These are phyloP conservation scores for Carnegiea gigantea DNA, from an alignment of 179 eudicot species.

Conservation along the genomic window DNA sequence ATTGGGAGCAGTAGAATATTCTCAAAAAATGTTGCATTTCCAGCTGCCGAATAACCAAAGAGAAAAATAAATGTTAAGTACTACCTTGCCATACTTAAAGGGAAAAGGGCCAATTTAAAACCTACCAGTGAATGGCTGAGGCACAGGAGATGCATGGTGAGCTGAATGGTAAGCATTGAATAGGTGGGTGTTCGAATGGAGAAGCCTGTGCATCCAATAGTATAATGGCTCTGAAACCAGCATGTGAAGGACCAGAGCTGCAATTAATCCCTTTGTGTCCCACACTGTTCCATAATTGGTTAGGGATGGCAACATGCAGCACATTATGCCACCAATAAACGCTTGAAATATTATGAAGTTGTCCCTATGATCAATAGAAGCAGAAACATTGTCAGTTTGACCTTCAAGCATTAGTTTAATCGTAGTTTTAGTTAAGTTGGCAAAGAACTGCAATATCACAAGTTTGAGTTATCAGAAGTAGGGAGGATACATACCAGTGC, in stretches of 20 bases:
- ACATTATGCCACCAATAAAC: constrained; percentile 40
- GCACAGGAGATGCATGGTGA: constrained; percentile 70
- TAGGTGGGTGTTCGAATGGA: constrained; percentile 49
- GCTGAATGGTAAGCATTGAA: constrained; percentile 59
- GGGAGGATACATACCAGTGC: constrained; percentile 56
- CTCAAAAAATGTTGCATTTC: constrained; percentile 76
- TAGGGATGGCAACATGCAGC: constrained; percentile 38
- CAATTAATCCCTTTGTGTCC: constrained; percentile 52
- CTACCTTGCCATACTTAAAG: not conserved
- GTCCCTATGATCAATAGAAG: constrained; percentile 42
- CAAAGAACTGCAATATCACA: not conserved
- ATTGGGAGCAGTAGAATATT: constrained; percentile 56
- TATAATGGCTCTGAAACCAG: constrained; percentile 73
- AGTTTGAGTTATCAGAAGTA: not conserved
- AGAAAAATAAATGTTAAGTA: not conserved
- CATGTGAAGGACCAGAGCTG: constrained; percentile 50
- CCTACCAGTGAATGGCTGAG: constrained; percentile 73
- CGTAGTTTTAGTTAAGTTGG: not conserved
- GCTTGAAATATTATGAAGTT: constrained; percentile 79
- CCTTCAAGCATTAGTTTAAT: too few relatives aligned
- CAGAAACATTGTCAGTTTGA: not conserved
- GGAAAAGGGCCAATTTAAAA: not conserved
- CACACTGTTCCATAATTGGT: constrained; percentile 37
- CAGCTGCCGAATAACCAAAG: constrained; percentile 53
- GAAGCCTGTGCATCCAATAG: constrained; percentile 54